Evolutionary conservation across 306 rosid genomes (phyloP).

Genomic region (Malus sylvestris): DNA sequence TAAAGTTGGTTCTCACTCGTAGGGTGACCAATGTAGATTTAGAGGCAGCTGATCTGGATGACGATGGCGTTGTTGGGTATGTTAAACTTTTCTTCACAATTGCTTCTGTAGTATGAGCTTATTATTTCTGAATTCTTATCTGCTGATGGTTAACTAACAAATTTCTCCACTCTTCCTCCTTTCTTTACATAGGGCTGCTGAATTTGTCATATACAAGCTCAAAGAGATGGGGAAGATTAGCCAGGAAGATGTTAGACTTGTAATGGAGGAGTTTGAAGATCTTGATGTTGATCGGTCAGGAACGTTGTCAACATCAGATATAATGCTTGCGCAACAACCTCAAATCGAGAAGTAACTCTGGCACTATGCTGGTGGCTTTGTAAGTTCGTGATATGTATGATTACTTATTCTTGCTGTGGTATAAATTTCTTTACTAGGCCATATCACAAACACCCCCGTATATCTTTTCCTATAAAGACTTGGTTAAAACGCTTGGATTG

Average conservation of each 20-base stretch:
- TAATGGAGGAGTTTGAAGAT: conserved; percentile 70
- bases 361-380: background rate
- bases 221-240: conserved; percentile 87
- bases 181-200: conserved; percentile 47
- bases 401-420: background rate
- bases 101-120: background rate
- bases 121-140: background rate
- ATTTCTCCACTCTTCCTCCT: background rate
- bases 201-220: conserved; percentile 67
- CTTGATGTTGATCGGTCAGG: conserved; percentile 93
- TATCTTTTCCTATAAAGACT: background rate
- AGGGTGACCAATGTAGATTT: conserved; percentile 48
- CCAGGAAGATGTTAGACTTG: conserved; percentile 62
- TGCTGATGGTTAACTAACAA: background rate
- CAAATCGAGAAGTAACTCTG: conserved; percentile 3
- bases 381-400: background rate
- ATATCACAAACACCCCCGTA: background rate
- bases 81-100: conserved; percentile 16
- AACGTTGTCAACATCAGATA: conserved; percentile 52
- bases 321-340: conserved; percentile 57
- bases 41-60: conserved; percentile 84
- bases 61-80: conserved; percentile 62
- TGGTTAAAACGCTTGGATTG: background rate
- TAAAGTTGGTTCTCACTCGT: conserved; percentile 56
- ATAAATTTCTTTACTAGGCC: background rate